A percentile compares a stretch with the other conserved stretches of the same genome.
Evolutionary conservation across 768 basidiomycete genomes (phyloP).

Genomic region (Russula earlei): DNA sequence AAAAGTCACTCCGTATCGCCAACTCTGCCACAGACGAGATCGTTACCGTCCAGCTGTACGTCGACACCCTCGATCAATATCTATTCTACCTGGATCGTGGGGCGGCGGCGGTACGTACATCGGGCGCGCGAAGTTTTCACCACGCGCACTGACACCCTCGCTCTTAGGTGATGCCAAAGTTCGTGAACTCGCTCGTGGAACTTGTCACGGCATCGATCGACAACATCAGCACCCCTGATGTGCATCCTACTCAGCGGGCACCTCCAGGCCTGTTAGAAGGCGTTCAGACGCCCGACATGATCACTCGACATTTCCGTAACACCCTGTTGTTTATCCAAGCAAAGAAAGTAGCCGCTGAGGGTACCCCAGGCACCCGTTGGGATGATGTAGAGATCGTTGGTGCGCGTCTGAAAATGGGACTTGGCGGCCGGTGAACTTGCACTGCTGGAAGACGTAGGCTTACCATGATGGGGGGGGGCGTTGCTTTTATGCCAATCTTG

Average conservation of each 20-base stretch:
- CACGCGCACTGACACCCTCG: neutral
- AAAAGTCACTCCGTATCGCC: slow-evolving; percentile 93
- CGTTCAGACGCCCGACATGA: slow-evolving; percentile 89
- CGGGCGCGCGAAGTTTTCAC: neutral
- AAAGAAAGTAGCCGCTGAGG: slow-evolving; percentile 48
- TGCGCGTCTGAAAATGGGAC: slow-evolving; percentile 81
- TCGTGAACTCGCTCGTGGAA: slow-evolving; percentile 92
- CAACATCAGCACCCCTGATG: slow-evolving; percentile 75
- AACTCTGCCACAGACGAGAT: slow-evolving; percentile 96
- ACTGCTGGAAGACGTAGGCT: neutral
- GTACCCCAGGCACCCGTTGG: slow-evolving; percentile 47
- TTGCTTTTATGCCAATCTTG: slow-evolving; percentile 13
- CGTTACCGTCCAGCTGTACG: slow-evolving; percentile 91
- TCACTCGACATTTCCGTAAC: slow-evolving; percentile 87
- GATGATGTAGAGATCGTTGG: slow-evolving; percentile 85
- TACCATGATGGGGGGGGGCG: neutral
- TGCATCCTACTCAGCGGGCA: slow-evolving; percentile 81
- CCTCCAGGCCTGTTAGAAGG: slow-evolving; percentile 88
- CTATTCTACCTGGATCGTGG: slow-evolving; percentile 93
- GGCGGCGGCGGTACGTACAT: slow-evolving; percentile 69
- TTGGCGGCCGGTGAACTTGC: slow-evolving; percentile 9
- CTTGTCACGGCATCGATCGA: slow-evolving; percentile 93
- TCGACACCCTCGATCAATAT: slow-evolving; percentile 93
- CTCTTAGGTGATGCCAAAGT: slow-evolving; percentile 81
- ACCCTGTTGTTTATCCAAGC: slow-evolving; percentile 75